Base-by-base conservation (phyloP, 2,329 filamentous ascomycete species). In the Pyricularia sp. region DNA sequence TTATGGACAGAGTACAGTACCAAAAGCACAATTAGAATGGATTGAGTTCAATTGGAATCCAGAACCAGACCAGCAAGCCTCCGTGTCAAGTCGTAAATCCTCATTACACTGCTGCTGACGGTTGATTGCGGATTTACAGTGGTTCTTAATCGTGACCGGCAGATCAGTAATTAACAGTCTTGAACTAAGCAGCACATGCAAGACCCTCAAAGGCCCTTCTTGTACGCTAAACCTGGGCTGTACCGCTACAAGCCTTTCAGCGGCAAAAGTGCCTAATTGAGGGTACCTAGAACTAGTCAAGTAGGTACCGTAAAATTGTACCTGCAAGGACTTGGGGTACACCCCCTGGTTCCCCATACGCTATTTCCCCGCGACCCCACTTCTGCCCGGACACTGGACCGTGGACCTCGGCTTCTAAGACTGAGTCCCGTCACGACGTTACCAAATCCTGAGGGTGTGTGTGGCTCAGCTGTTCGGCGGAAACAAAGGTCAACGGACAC, bases 391-490 rank as follows among this genome's bases (percentile, higher is more conserved):
- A 64, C 59, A 28, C 59, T 26, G 31, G 10, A 65, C 28, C 64
- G 64, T 65, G 64, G 31, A 65, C 64, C 64, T 65, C 64, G 64
- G 64, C 33, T 65, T 23, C 14, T 42, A 17, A 65, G 31, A 42
- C 23, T 14, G 12, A 17, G 10, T 28, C 59, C 59, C 14, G 26
- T 23, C 26, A 6, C 25, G 4, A 36, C 33, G 11, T 10, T 36
- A 36, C 33, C 33, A 36, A 36, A 36, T 36, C 33, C 26, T 28
- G 25, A 28, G 59, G 25, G 58, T 26, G 10, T 23, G 58, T 26
- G 58, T 61, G 58, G 58, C 59, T 63, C 59, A 63, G 42, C 42
- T 50, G 42, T 6, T 63, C 59, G 59, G 14, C 59, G 59, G 12
- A 26, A 63, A 26, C 14, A 14, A 30, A 63, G 23, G 25, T 63